These are phyloP conservation scores for Leishmania braziliensis DNA, from an alignment of 208 protist species.

Conservation along the genomic window DNA sequence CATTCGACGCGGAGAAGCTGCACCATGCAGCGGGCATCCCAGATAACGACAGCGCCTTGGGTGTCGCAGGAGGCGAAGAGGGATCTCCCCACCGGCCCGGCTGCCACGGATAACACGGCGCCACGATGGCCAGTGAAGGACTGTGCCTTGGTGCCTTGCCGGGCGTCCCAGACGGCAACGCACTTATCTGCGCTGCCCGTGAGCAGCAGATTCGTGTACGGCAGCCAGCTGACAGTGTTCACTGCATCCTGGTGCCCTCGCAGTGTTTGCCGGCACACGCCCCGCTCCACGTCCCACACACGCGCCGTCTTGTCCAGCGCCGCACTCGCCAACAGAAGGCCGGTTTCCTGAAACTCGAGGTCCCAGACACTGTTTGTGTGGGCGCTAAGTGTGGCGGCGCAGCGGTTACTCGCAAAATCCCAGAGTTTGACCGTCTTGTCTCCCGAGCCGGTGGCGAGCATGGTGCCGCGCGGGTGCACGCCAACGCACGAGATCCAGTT, in stretches of 20 bases:
- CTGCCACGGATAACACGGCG: slow-evolving; percentile 86
- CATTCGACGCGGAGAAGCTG: slow-evolving; percentile 57
- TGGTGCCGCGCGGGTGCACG: slow-evolving; percentile 93
- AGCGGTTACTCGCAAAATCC: slow-evolving; percentile 93
- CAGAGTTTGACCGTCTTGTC: slow-evolving; percentile 97
- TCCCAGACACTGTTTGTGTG: slow-evolving; percentile 96
- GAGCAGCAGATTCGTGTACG: slow-evolving; percentile 93
- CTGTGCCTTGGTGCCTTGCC: slow-evolving; percentile 92
- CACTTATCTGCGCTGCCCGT: slow-evolving; percentile 97
- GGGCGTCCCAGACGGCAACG: slow-evolving; percentile 96
- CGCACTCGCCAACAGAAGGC: slow-evolving; percentile 90
- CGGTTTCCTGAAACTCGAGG: slow-evolving; percentile 94
- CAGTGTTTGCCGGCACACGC: slow-evolving; percentile 91
- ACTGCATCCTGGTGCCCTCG: slow-evolving; percentile 96
- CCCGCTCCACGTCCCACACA: slow-evolving; percentile 92
- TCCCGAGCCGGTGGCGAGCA: slow-evolving; percentile 94
- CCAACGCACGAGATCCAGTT: slow-evolving; percentile 91
- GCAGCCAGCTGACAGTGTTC: slow-evolving; percentile 93
- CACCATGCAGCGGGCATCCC: slow-evolving; percentile 81
- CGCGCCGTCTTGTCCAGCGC: slow-evolving; percentile 95
- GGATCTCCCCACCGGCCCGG: slow-evolving; percentile 3
- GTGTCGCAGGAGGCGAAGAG: slow-evolving; percentile 87
- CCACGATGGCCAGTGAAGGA: slow-evolving; percentile 96
- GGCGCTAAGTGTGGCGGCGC: slow-evolving; percentile 84
- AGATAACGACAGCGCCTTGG: slow-evolving; percentile 91